A percentile compares a stretch with the other conserved stretches of the same genome.
Evolutionary conservation across 2,329 filamentous ascomycete genomes (phyloP).

Genomic region (Verticillium dahliae): DNA sequence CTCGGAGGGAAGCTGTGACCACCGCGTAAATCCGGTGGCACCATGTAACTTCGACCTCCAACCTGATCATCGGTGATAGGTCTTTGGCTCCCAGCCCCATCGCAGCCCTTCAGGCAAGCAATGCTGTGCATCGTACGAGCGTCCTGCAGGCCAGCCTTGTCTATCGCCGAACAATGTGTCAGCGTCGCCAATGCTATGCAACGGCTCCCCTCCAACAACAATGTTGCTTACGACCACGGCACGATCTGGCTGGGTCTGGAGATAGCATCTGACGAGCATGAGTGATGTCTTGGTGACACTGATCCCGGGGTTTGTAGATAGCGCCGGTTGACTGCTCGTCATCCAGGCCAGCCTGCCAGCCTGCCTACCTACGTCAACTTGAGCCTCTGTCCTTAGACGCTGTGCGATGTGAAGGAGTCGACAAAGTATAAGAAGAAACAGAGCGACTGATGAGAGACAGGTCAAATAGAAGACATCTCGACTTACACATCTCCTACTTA

Average conservation of each 20-base stretch:
- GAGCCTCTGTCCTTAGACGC: background rate
- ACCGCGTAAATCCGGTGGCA: background rate
- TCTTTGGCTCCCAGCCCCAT: background rate
- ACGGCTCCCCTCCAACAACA: background rate
- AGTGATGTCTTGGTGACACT: background rate
- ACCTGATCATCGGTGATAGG: background rate
- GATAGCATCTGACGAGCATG: background rate
- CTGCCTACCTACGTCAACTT: background rate
- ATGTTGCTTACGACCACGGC: background rate
- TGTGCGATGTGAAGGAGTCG: background rate
- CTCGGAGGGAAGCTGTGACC: background rate
- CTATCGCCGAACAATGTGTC: background rate
- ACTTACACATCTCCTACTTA: background rate
- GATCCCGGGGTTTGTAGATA: background rate
- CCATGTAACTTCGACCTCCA: background rate
- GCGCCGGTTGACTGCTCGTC: background rate
- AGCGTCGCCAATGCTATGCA: background rate
- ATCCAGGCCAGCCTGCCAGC: background rate
- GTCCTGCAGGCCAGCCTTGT: background rate
- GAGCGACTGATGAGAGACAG: background rate
- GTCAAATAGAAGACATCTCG: too few species aligned
- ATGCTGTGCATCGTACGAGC: background rate
- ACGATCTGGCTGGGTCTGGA: background rate
- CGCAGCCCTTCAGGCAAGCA: background rate
- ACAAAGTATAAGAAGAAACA: background rate